phyloP scores from a whole-genome alignment of 257 asterid species.

The Solanum lignicaule region DNA sequence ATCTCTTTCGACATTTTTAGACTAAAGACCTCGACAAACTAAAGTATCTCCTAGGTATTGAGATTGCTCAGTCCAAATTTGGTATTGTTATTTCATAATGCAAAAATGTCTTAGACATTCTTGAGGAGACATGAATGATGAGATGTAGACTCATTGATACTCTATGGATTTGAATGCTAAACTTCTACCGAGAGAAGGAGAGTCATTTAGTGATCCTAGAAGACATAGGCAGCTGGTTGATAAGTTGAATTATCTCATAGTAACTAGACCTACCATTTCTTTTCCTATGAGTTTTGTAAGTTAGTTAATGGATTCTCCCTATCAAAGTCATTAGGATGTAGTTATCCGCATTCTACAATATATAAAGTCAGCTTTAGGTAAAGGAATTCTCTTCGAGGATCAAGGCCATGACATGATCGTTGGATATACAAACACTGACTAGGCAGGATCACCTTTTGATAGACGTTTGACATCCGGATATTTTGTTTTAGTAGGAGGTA shows the following conservation, averaged over 20 bases:
- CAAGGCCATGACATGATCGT: neutral
- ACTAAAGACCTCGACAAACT: neutral
- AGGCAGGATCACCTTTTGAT: neutral
- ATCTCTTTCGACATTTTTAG: neutral
- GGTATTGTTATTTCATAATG: neutral
- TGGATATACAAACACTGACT: neutral
- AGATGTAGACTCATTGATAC: neutral
- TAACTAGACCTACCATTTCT: neutral
- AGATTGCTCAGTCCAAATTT: neutral
- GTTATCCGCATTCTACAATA: neutral
- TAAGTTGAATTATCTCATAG: neutral
- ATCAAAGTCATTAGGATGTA: neutral
- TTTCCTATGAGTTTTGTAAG: neutral
- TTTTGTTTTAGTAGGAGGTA: neutral
- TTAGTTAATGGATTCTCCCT: neutral
- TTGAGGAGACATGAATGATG: neutral
- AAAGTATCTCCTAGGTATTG: neutral
- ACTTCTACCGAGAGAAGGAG: neutral
- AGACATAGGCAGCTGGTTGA: neutral
- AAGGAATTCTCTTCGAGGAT: neutral
- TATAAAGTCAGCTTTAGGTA: neutral
- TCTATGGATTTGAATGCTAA: neutral
- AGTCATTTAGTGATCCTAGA: neutral
- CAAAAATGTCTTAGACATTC: neutral
- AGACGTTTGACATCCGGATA: neutral